Conservation (phyloP, 208 protist species). For the Baffinella frigidus region DNA sequence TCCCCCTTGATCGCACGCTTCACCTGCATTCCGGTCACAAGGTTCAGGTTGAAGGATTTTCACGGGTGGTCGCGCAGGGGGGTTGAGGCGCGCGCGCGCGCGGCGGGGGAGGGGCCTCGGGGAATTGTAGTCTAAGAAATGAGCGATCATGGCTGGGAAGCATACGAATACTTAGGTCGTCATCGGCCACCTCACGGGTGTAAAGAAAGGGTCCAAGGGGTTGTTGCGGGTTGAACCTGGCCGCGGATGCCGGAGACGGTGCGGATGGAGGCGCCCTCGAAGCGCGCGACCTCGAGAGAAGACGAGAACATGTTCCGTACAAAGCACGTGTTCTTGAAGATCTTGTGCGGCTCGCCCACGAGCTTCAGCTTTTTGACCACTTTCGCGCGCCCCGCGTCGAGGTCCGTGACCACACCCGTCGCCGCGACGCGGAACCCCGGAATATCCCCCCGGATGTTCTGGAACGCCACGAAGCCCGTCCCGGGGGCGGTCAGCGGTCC, state of each 20-base stretch:
- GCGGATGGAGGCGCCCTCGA: slow-evolving; percentile 93
- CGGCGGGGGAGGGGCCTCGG: no score
- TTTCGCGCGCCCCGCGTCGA: slow-evolving; percentile 81
- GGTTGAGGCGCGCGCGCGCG: no score
- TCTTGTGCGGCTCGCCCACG: slow-evolving; percentile 90
- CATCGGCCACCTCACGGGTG: no score
- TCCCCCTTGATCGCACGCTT: slow-evolving; percentile 90
- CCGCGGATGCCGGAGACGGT: slow-evolving; percentile 97
- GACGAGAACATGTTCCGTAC: slow-evolving; percentile 87
- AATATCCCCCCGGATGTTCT: not conserved
- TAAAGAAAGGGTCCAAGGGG: no score
- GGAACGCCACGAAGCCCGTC: slow-evolving; percentile 78
- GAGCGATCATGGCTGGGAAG: no score
- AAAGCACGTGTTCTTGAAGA: slow-evolving; percentile 97
- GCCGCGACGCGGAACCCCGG: slow-evolving; percentile 86
- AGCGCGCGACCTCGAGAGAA: slow-evolving; percentile 78
- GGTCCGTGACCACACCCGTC: slow-evolving; percentile 89
- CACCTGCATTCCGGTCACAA: no score
- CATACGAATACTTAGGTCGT: no score
- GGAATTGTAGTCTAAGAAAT: no score
- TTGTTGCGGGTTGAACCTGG: no score
- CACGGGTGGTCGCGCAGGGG: no score
- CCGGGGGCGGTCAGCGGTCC: slow-evolving; percentile 91
- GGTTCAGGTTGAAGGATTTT: no score
- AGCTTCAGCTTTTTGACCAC: slow-evolving; percentile 99